A percentile compares a stretch with the other conserved stretches of the same genome.
Evolutionary conservation across 176 grass and related monocot genomes (phyloP).

Genomic region (Sorghum bicolor): Sorghum_bicolor_NCBIv3 NC_012870.2:69846001-69846500

Average conservation of each 20-base stretch:
- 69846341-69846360: too few relatives aligned
- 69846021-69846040: constrained; percentile 10
- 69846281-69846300: not conserved
- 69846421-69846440: too few relatives aligned
- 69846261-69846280: constrained; percentile 62
- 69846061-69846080: constrained; percentile 47
- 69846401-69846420: too few relatives aligned
- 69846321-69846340: not conserved
- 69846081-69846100: constrained; percentile 36
- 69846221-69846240: constrained; percentile 62
- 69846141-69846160: constrained; percentile 28
- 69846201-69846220: constrained; percentile 41
- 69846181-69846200: constrained; percentile 27
- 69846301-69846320: not conserved
- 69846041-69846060: constrained; percentile 46
- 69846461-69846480: too few relatives aligned
- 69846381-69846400: too few relatives aligned
- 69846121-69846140: constrained; percentile 30
- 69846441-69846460: too few relatives aligned
- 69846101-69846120: constrained; percentile 30
- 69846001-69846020: not conserved
- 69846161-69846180: constrained; percentile 36
- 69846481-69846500: too few relatives aligned
- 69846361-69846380: too few relatives aligned
- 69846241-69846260: constrained; percentile 83